Conservation (phyloP, 306 rosid species). For the Lathyrus tuberosus region DNA sequence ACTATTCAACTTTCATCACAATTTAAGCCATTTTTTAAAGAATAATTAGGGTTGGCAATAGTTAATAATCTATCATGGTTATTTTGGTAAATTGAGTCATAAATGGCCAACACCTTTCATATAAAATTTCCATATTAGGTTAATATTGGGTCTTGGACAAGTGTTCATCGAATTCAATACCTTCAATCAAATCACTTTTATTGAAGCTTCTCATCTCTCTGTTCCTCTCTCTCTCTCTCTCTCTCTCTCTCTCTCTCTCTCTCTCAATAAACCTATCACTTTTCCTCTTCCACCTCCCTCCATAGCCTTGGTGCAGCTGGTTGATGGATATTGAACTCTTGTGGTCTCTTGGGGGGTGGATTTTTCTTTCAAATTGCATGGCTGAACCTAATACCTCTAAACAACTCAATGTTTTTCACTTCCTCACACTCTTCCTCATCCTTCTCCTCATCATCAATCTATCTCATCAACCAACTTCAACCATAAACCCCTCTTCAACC, state of each 20-base stretch:
- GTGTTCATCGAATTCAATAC: constrained; percentile 66
- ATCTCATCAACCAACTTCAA: constrained; percentile 41
- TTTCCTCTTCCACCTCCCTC: constrained; percentile 27
- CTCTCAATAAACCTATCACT: constrained; percentile 29
- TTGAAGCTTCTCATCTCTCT: constrained; percentile 69
- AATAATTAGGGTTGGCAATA: constrained; percentile 19
- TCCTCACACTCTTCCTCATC: constrained; percentile 61
- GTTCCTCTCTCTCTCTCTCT: not conserved
- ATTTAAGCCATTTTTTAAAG: not conserved
- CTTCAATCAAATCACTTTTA: constrained; percentile 69
- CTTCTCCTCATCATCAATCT: constrained; percentile 61
- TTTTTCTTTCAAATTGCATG: constrained; percentile 90
- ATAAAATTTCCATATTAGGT: constrained; percentile 59
- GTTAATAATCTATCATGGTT: constrained; percentile 37
- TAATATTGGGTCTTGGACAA: constrained; percentile 54
- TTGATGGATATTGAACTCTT: constrained; percentile 99
- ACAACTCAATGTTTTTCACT: constrained; percentile 48
- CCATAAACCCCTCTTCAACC: constrained; percentile 48
- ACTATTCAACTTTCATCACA: not conserved
- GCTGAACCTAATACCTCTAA: constrained; percentile 72
- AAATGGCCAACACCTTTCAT: constrained; percentile 47
- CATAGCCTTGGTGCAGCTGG: constrained; percentile 70
- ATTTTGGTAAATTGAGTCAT: constrained; percentile 48
- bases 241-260: constrained; percentile 20
- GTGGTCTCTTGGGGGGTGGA: constrained; percentile 99